Evolutionary conservation across 1,284 basidiomycete genomes (phyloP), one percentile per base, ranked within the genome.

Genomic region (Leccinum subspadiceum): DNA sequence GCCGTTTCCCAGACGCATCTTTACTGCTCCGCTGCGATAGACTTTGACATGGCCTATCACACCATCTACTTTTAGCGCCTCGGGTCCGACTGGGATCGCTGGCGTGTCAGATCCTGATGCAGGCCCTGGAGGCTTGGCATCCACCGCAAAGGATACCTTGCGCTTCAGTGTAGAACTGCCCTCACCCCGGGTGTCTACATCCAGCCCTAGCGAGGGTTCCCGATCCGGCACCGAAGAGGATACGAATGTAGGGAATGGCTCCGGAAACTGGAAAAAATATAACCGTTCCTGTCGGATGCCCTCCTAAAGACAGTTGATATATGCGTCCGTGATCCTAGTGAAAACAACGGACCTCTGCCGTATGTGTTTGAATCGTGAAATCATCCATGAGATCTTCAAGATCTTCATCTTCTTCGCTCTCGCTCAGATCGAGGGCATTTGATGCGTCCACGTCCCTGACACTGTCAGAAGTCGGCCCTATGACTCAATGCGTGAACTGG

Each of bases 231-330:
- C 58, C 6, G 64, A 60, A 60, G 73, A 68, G 7, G 78, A 70
- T 7, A 79, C 65, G 74, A 96, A 96, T 13, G 78, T 81, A 0
- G 95, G 94, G 75, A 97, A 95, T 0, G 92, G 88, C n/a, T 81
- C 76, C 0, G 95, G 95, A 71, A 98, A 96, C 73, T 96, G 95
- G 78, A 97, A 96, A 65, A 95, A 88, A 71, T 93, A 96, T 2
- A 97, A 78, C 26, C 87, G 81, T 70, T 87, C 85, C 78, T 82
- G 86, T 68, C 76, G 79, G 54, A 81, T 66, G 58, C 75, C 71
- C 31, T 76, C 81, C 84, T 63, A 60, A 54, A 51, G 33, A 63
- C 22, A 37, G 1, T 39, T 61, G 10, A 60, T 57, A 20, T 46
- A 8, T 15, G 33, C 58, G 31, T 48, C 62, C 20, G 60, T 55